Percentiles rank a stretch among this genome's conserved stretches.
These are phyloP conservation scores for Narthecium ossifragum DNA, from an alignment of 106 monocot species.

Conservation along the genomic window DNA sequence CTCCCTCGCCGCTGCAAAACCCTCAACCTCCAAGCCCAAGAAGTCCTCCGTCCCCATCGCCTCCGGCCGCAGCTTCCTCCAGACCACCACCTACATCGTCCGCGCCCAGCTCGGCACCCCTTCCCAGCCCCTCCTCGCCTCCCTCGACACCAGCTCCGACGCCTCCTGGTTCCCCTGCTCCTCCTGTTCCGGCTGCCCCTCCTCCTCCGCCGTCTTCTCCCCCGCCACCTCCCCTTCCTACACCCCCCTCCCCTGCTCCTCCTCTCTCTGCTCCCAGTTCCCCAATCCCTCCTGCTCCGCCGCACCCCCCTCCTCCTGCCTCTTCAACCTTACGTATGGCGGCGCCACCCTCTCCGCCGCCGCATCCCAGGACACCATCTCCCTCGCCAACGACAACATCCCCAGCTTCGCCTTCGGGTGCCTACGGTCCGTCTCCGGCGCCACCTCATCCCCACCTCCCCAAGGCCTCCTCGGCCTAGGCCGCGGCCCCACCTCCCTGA, in stretches of 20 bases:
- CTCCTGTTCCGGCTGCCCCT: conserved; percentile 26
- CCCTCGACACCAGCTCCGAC: conserved; percentile 37
- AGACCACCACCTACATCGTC: conserved; percentile 25
- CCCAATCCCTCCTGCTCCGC: conserved; percentile 27
- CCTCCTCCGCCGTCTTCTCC: conserved; percentile 13
- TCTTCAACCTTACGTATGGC: conserved; percentile 72
- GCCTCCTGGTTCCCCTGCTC: conserved; percentile 42
- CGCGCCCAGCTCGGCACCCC: conserved; percentile 23
- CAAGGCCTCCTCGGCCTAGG: conserved; percentile 96
- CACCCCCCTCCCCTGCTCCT: conserved; percentile 33
- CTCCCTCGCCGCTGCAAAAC: conserved; percentile 6
- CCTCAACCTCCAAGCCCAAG: too few species aligned
- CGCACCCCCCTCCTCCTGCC: conserved; percentile 17
- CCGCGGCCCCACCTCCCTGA: conserved; percentile 66
- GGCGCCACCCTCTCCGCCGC: conserved; percentile 40
- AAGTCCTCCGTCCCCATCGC: conserved; percentile 3
- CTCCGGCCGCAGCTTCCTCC: conserved; percentile 5
- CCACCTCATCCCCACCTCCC: conserved; percentile 49
- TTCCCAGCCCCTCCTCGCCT: conserved; percentile 18
- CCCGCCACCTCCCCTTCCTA: conserved; percentile 31
- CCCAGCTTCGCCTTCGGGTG: conserved; percentile 53
- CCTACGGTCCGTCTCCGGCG: conserved; percentile 27
- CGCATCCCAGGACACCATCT: conserved; percentile 49
- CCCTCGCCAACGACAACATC: conserved; percentile 44
- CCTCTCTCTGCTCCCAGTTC: conserved; percentile 36